phyloP scores from a whole-genome alignment of 331 rosid species.

The Dryas integrifolia region DNA sequence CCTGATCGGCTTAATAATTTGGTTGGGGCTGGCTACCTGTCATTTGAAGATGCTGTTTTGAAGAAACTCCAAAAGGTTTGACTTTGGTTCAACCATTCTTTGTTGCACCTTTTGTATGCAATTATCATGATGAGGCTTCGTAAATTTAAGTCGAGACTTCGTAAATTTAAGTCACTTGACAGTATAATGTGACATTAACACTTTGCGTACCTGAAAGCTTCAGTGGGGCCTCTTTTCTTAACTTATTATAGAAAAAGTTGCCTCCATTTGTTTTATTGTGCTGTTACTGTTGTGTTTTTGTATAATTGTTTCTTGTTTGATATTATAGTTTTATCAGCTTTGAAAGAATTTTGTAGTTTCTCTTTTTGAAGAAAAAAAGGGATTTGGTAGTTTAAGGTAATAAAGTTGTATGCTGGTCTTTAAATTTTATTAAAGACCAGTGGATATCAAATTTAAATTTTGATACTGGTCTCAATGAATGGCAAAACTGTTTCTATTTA shows the following conservation, averaged over 20 bases:
- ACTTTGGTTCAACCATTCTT: conserved; percentile 8
- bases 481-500: neutral
- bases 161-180: neutral
- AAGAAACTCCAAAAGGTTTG: conserved; percentile 72
- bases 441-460: neutral
- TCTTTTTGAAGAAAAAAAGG: too few species aligned
- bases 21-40: conserved; percentile 77
- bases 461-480: neutral
- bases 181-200: neutral
- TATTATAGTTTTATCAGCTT: too few species aligned
- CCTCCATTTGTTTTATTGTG: neutral
- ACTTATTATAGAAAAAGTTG: neutral
- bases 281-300: neutral
- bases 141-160: neutral
- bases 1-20: conserved; percentile 43
- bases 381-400: too few species aligned
- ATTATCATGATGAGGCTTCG: neutral
- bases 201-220: neutral
- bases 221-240: too few species aligned
- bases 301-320: neutral
- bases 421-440: too few species aligned
- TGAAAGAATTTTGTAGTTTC: too few species aligned
- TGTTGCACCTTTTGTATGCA: neutral
- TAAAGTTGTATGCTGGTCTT: too few species aligned
- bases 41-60: conserved; percentile 77